phyloP scores from a whole-genome alignment of 306 rosid species.

The Prunus armeniaca region DNA sequence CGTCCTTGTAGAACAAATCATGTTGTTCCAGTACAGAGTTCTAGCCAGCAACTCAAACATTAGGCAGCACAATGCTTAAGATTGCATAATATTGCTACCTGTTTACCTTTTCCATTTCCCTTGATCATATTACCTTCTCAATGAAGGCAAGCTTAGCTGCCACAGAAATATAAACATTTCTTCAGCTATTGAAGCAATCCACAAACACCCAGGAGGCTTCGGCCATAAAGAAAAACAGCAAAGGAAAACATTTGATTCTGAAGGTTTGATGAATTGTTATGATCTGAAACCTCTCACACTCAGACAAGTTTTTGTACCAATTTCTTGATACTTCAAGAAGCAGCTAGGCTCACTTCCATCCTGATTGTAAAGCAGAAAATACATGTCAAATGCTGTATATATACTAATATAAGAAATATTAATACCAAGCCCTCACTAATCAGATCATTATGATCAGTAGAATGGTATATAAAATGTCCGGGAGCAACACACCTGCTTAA shows the following conservation, averaged over 20 bases:
- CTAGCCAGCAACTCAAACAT: background rate
- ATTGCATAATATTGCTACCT: background rate
- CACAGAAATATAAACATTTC: background rate
- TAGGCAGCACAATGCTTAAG: background rate
- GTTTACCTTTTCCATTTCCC: background rate
- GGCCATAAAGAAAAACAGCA: background rate
- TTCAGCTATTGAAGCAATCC: background rate
- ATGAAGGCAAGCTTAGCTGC: background rate
- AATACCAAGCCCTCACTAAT: background rate
- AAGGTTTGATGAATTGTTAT: background rate
- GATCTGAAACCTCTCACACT: background rate
- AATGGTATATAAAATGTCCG: background rate
- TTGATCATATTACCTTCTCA: background rate
- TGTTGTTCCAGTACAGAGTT: background rate
- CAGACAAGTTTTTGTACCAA: background rate
- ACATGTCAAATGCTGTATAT: background rate
- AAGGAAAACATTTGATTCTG: background rate
- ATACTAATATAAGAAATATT: background rate
- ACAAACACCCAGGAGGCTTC: constrained; percentile 4
- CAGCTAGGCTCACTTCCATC: background rate
- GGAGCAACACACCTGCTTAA: background rate
- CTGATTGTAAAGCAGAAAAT: background rate
- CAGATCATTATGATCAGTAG: background rate
- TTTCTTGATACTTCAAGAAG: background rate
- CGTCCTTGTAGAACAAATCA: background rate